These are phyloP conservation scores for Clavulina sp. DNA, from an alignment of 768 basidiomycete species.

Conservation along the genomic window DNA sequence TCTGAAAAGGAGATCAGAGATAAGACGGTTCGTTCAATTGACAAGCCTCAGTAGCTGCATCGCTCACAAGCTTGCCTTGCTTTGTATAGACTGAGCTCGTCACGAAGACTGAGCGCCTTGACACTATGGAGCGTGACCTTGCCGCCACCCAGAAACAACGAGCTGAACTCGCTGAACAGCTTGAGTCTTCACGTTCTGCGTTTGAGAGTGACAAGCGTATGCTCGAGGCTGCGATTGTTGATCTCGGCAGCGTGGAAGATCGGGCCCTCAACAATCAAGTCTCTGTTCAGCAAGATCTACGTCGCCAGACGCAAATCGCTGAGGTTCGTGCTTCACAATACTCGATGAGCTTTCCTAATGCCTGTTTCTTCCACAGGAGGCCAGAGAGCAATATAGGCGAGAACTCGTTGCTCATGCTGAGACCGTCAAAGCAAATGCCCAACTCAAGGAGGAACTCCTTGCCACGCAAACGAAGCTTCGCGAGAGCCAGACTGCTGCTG, in stretches of 20 bases:
- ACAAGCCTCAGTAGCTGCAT: background rate
- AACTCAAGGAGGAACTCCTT: constrained; percentile 44
- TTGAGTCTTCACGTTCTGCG: constrained; percentile 50
- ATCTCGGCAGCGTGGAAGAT: constrained; percentile 59
- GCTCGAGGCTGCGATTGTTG: constrained; percentile 67
- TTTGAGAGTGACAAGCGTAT: constrained; percentile 69
- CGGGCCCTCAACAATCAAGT: constrained; percentile 43
- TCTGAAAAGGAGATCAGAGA: constrained; percentile 51
- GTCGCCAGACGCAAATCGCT: constrained; percentile 47
- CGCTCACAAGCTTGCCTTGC: background rate
- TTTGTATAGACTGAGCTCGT: constrained; percentile 47
- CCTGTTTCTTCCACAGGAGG: constrained; percentile 26
- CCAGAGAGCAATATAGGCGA: constrained; percentile 63
- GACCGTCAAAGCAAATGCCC: constrained; percentile 53
- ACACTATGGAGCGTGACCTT: constrained; percentile 33
- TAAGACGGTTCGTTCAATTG: constrained; percentile 39
- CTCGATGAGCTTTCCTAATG: constrained; percentile 1
- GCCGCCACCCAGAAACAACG: constrained; percentile 30
- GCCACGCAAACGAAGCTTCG: constrained; percentile 34
- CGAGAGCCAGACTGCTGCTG: constrained; percentile 41
- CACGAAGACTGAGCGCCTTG: constrained; percentile 45
- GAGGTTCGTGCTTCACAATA: constrained; percentile 30
- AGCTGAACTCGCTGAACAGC: constrained; percentile 40
- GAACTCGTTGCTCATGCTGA: constrained; percentile 80
- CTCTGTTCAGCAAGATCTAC: constrained; percentile 32